Evolutionary conservation across 345 rosid genomes (phyloP), one percentile per base, ranked within the genome.

Genomic region (Acer negundo): DNA sequence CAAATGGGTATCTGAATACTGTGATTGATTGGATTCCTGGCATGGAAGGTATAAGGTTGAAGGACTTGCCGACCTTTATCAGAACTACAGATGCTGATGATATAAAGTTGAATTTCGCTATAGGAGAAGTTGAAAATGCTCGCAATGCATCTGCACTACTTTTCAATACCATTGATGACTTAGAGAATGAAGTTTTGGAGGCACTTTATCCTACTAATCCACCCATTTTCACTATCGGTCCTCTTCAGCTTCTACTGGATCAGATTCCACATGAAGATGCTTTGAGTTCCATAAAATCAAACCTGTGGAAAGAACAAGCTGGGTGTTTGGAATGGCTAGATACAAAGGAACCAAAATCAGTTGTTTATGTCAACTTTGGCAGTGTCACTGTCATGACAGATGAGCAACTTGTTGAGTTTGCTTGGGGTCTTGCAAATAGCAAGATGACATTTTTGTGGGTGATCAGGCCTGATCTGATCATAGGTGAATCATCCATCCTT

Each of bases 371-470:
- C n/a, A 20, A 59, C 26, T 59, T 59, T 59, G 63, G 26, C 11
- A 59, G 63, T 22, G 10, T 59, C 63, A 20, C 26, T 20, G 26
- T 20, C 22, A 74, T 79, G 78, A 59, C 78, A 1, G 4, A 42
- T 1, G 53, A 79, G 0, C 82, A 74, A 23, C 38, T 79, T 7
- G 12, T 68, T 7, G 82, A 79, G 53, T 75, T 79, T 26, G 75
- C 78, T 10, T 74, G 70, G 75, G 71, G 78, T 62, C 65, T 74
- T 6, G 82, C 82, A 6, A 79, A 79, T 20, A 35, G 70, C 63
- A 70, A 62, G 65, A 7, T 17, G 10, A 1, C 12, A 0, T 75
- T 80, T 23, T 62, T 80, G 49, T 75, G 82, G 82, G 71, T 80
- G 0, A 80, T 75, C 11, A 80, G 79, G 63, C 61, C 78, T 10